Evolutionary conservation across 164 flowering plant species (phyloP), one percentile per base, ranked within the genome.

Genomic region (Aristolochia californica): DNA sequence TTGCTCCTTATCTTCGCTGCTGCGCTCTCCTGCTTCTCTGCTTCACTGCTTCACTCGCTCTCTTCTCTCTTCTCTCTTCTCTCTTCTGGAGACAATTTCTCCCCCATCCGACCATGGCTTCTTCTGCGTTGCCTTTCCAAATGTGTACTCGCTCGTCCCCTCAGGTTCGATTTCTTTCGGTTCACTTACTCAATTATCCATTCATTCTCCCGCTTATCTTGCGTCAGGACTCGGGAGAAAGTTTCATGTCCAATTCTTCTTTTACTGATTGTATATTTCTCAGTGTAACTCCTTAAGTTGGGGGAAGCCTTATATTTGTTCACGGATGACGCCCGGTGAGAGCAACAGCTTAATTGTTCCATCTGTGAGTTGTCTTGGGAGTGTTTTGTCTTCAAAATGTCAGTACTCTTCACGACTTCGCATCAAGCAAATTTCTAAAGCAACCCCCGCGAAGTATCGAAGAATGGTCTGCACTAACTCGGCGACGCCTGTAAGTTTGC

Each of bases 391-490:
- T 53, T 74, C 80, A 9, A 34, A 34, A 12, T 2, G 11, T 3
- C 40, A 34, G 40, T 34, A 34, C 40, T 34, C 22, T 47, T 47
- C 20, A 20, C 20, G 50, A 47, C 22, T 47, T 47, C 50, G 9
- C 18, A 17, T 20, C 20, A 47, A 47, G 50, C 22, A 47, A 20
- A 34, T 34, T 34, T 34, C 50, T 47, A 17, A 47, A 57, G 58
- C 45, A 24, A 15, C 57, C 45, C 53, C 70, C 24, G 48, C 54
- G 52, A 66, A 66, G 55, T 22, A 50, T 30, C 53, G 43, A 50
- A 76, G 76, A 66, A 63, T 74, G 76, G 60, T 56, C 12, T 75
- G 80, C 62, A 59, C 66, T 47, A 78, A 72, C 50, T 28, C 76
- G 27, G 47, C 59, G 69, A 67, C 73, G 38, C 61, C 68, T 18